Evolutionary conservation across 768 basidiomycete genomes (phyloP), one percentile per base, ranked within the genome.

Genomic region (Phaeotremella skinneri): DNA sequence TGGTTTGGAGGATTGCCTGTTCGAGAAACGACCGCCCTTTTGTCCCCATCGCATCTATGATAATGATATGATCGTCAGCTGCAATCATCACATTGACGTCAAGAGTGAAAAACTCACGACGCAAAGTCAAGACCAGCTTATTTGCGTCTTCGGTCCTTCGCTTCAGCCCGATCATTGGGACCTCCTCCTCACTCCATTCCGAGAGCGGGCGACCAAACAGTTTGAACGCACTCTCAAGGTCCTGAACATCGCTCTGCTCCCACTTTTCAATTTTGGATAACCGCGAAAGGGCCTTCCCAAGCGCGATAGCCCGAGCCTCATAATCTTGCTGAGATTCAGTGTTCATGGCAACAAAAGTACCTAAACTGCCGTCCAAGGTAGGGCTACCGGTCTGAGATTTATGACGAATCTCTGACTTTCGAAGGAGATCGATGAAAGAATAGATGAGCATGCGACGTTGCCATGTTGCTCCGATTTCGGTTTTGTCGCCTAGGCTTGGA

Each of bases 151-250:
- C 43, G 13, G 6, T 6, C 43, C 43, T 7, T 13, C 7, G 6
- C 21, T 23, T 45, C 21, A 45, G 20, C 7, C 43, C 43, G 23
- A 45, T 20, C 43, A 45, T 45, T 45, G 43, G 43, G 23, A 45
- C 21, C 23, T 45, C 43, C 7, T 13, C 23, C 43, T 45, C 43
- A 45, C 23, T 23, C 43, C 43, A 45, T 45, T 45, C 43, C 11
- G 11, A 13, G 13, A 45, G 7, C 21, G 11, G 11, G 6, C 43
- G 43, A 14, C 43, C 43, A 7, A 45, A 6, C 7, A 45, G 85
- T 26, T 86, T 84, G 61, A 89, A 87, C 7, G 90, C 87, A 55
- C 84, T 83, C 69, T 85, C 85, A 73, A 89, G 84, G 49, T 88
- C 79, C 14, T 81, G 25, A 26, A 30, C 59, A 3, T 61, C 47